Conservation (phyloP, 2,329 filamentous ascomycete species). For the Nemania serpens region DNA sequence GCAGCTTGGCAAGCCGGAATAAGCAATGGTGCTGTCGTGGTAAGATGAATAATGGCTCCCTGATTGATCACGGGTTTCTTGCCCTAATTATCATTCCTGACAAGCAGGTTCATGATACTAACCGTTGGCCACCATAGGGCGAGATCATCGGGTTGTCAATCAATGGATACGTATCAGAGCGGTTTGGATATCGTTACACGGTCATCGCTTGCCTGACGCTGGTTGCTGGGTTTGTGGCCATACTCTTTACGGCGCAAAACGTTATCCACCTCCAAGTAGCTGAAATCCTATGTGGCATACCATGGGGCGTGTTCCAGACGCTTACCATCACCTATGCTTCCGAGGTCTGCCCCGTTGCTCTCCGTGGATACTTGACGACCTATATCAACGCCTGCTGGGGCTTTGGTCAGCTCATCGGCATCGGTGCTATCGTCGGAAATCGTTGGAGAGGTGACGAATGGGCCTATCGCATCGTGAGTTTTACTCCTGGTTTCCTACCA, state of each 20-base stretch:
- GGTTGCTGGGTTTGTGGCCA: constrained; percentile 61
- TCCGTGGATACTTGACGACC: constrained; percentile 70
- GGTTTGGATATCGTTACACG: constrained; percentile 70
- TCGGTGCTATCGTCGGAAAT: constrained; percentile 74
- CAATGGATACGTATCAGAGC: constrained; percentile 68
- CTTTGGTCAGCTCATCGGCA: constrained; percentile 73
- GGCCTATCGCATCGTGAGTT: constrained; percentile 59
- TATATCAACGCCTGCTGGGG: constrained; percentile 82
- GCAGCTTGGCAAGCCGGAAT: constrained; percentile 66
- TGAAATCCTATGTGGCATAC: constrained; percentile 67
- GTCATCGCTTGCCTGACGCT: constrained; percentile 62
- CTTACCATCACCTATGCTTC: constrained; percentile 69
- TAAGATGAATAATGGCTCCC: constrained; percentile 26
- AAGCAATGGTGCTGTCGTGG: constrained; percentile 52
- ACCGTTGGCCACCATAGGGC: constrained; percentile 47
- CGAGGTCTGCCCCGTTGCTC: constrained; percentile 73
- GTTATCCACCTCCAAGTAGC: constrained; percentile 62
- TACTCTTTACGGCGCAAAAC: constrained; percentile 68
- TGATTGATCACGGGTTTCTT: background rate
- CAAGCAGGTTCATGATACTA: background rate
- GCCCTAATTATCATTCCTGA: background rate
- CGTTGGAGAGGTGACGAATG: constrained; percentile 67
- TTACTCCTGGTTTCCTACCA: background rate
- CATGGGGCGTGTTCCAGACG: constrained; percentile 64
- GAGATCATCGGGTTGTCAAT: constrained; percentile 70